phyloP scores from a whole-genome alignment of 257 asterid genomes.

The Solanum etuberosum region DNA sequence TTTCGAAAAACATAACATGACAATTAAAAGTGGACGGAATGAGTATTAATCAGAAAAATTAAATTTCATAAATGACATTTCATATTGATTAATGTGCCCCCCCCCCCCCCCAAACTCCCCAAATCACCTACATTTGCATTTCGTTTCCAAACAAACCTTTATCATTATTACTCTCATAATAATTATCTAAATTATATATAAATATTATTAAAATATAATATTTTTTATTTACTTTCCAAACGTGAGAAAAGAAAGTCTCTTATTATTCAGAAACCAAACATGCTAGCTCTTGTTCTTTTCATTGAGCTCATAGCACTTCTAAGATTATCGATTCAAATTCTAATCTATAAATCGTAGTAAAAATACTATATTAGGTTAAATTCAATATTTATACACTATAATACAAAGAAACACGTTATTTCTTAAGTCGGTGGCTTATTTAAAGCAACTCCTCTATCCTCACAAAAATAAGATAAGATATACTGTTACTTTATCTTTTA shows the following conservation, averaged over 20 bases:
- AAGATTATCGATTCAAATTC: background rate
- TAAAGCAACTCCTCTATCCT: accelerated
- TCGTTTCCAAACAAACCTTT: too few relatives aligned
- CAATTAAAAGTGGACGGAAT: too few relatives aligned
- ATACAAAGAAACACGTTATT: background rate
- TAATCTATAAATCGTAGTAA: background rate
- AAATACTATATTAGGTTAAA: background rate
- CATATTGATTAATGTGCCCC: too few relatives aligned
- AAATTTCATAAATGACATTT: too few relatives aligned
- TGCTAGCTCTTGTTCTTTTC: background rate
- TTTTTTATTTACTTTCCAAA: background rate
- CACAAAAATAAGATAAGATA: background rate
- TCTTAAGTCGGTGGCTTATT: background rate
- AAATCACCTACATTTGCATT: background rate
- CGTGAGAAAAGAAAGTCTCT: background rate
- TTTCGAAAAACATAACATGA: too few relatives aligned
- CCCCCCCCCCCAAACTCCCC: too few relatives aligned
- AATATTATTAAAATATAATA: background rate
- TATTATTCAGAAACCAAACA: background rate
- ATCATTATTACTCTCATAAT: too few relatives aligned
- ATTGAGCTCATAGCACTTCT: background rate
- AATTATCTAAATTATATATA: background rate
- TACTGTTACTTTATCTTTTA: background rate
- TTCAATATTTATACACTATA: background rate
- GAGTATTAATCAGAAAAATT: too few relatives aligned